Conservation (phyloP, 371 early-diverging fungal species). For the Nematocida ausubeli region DNA sequence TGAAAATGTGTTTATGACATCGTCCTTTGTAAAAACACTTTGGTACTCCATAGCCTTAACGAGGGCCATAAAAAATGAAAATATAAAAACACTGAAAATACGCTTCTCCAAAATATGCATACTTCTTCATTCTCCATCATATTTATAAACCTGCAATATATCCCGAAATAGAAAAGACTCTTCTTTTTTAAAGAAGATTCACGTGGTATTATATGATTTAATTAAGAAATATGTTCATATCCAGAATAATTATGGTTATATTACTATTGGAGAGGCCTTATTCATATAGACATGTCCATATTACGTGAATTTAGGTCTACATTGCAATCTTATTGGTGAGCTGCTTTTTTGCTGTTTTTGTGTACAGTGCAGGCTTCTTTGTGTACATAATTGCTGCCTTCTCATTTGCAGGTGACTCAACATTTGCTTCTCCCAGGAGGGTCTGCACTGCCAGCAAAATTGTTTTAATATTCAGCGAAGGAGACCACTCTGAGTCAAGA, state of each 20-base stretch:
- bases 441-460: conserved; percentile 90
- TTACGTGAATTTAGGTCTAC: neutral
- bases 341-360: conserved; percentile 72
- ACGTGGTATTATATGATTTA: no score
- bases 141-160: no score
- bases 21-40: neutral
- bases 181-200: no score
- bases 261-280: no score
- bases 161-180: neutral
- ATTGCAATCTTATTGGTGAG: neutral
- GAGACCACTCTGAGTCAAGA: conserved; percentile 90
- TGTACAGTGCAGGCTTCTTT: conserved; percentile 84
- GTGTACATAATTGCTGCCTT: conserved; percentile 87
- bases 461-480: conserved; percentile 81
- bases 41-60: neutral
- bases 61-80: conserved; percentile 4
- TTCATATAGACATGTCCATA: neutral
- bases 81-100: neutral
- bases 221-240: no score
- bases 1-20: neutral
- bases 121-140: no score
- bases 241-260: no score
- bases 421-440: conserved; percentile 90
- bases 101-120: neutral
- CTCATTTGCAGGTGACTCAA: conserved; percentile 91